phyloP scores from a whole-genome alignment of 129 eudicot genomes.

The Flaveria linearis region DNA sequence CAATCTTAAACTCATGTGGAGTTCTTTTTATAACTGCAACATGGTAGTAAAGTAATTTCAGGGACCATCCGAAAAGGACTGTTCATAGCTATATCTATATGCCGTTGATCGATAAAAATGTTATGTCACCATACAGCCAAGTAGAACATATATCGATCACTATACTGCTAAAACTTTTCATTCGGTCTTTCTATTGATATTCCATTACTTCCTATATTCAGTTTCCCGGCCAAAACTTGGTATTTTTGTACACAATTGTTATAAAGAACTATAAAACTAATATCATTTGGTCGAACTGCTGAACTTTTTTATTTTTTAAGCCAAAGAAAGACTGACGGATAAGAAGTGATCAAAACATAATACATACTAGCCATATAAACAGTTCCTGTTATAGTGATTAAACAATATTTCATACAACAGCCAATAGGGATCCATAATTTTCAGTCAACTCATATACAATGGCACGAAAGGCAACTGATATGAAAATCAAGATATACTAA shows the following conservation, averaged over 20 bases:
- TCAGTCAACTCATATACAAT: neutral
- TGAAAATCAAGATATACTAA: constrained; percentile 15
- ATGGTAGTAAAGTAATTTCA: constrained; percentile 27
- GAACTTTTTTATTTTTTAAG: neutral
- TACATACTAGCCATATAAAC: neutral
- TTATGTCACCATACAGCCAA: too few relatives aligned
- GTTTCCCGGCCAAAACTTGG: neutral
- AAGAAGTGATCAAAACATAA: neutral
- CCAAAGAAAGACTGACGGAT: neutral
- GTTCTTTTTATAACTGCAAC: constrained; percentile 96
- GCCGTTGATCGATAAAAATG: neutral
- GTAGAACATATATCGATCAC: too few relatives aligned
- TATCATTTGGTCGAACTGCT: neutral
- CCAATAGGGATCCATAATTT: neutral
- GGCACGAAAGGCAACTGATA: neutral
- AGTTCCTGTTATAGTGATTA: neutral
- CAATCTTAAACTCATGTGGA: constrained; percentile 94
- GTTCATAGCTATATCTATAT: neutral
- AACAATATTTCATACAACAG: too few relatives aligned
- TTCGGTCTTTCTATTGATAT: too few relatives aligned
- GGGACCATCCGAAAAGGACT: constrained; percentile 7
- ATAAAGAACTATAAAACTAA: neutral
- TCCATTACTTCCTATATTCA: too few relatives aligned
- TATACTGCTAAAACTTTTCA: too few relatives aligned
- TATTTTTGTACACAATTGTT: neutral